Percentiles rank a stretch among this genome's conserved stretches.
These are phyloP conservation scores for Dipodascus albidus DNA, from an alignment of 805 yeast genomes.

Conservation along the genomic window DNA sequence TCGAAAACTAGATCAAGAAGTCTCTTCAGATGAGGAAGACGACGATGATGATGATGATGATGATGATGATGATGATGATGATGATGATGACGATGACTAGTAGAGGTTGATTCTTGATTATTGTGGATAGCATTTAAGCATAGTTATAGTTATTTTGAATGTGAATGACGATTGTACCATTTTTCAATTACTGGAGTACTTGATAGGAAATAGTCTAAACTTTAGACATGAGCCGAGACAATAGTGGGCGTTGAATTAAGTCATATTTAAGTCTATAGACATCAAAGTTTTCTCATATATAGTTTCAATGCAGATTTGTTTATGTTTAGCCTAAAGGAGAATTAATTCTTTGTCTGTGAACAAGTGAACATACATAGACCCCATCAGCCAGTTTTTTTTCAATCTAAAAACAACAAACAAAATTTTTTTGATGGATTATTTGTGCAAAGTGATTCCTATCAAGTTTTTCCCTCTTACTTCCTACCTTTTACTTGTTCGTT, in stretches of 20 bases:
- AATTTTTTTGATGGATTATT: not conserved
- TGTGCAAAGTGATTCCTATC: not conserved
- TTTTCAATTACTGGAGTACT: not conserved
- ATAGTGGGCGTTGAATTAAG: not conserved
- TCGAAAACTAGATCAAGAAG: constrained; percentile 43
- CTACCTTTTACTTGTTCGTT: not conserved
- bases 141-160: constrained; percentile 3
- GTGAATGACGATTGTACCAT: not conserved
- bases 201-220: not conserved
- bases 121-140: not conserved
- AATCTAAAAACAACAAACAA: not conserved
- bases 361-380: not conserved
- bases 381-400: not conserved
- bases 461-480: not conserved
- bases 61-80: constrained; percentile 28
- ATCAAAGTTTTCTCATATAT: not conserved
- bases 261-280: not conserved
- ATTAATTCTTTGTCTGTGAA: not conserved
- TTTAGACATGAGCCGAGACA: not conserved
- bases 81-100: no score
- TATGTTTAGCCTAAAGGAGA: not conserved
- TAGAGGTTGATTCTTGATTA: constrained; percentile 9
- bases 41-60: constrained; percentile 52
- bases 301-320: not conserved
- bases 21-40: constrained; percentile 62